Evolutionary conservation across 2,329 filamentous ascomycete species (phyloP), one percentile per base, ranked within the genome.

Genomic region (Colletotrichum truncatum): DNA sequence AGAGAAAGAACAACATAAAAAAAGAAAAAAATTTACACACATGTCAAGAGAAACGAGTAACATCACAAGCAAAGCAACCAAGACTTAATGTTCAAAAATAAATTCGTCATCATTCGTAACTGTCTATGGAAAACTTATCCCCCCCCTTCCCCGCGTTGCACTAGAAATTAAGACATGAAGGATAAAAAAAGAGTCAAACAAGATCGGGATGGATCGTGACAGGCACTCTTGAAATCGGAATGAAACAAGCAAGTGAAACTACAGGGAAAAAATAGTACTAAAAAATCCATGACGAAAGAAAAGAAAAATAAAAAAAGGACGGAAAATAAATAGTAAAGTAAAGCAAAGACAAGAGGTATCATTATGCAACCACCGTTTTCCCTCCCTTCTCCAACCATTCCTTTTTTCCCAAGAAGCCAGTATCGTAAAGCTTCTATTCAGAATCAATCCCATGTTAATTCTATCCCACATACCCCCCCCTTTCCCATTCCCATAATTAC

Each of bases 351-450:
- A 52, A 62, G 26, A 59, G 57, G 62, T 65, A 65, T 65, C 62
- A 57, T 62, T 41, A 28, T 55, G 62, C 57, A 62, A 32, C 59
- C 36, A 39, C 18, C 49, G 12, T 36, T 18, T 23, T 41, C 23
- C 10, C 25, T 30, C 54, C 30, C 43, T 21, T 53, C 34, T 41
- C 51, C 63, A 26, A 58, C 36, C 55, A 23, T 41, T 26, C 52
- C 38, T 28, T n/a, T n/a, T n/a, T n/a, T 49, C 16, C 58, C 41
- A 10, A 18, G 21, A 48, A 48, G 39, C 41, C 34, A 21, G 25
- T 48, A 28, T 38, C 39, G n/a, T 48, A 46, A n/a, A 38, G 30
- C 76, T 48, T 57, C 41, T 49, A 21, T n/a, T 49, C 14, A 49
- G 11, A 49, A 18, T 34, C 10, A 21, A 43, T 21, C 28, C 26